These are phyloP conservation scores for Globisporangium heterothallicum DNA, from an alignment of 352 stramenopile species.

Conservation along the genomic window DNA sequence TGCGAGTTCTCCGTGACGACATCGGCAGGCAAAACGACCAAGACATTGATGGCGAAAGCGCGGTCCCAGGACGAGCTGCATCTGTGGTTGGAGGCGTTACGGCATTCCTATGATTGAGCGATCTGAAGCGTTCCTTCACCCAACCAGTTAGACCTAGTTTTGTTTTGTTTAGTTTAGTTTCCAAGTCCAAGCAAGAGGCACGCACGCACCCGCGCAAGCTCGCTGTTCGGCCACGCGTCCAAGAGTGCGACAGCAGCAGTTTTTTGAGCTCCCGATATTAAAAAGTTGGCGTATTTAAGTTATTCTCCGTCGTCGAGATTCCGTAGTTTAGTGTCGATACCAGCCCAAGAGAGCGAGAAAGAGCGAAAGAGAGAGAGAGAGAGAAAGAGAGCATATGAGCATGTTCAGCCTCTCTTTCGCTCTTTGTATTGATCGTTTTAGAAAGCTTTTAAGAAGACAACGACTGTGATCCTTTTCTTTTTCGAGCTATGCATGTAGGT, in stretches of 20 bases:
- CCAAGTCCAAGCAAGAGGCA: neutral
- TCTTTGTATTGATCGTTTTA: too few species aligned
- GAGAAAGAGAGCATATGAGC: too few species aligned
- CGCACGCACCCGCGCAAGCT: neutral
- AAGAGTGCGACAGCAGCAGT: neutral
- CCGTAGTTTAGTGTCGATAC: slow-evolving; percentile 8
- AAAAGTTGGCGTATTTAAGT: slow-evolving; percentile 12
- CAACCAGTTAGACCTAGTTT: slow-evolving; percentile 14
- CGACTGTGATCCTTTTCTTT: too few species aligned
- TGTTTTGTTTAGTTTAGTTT: neutral
- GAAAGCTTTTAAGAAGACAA: too few species aligned
- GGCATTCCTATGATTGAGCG: slow-evolving; percentile 42
- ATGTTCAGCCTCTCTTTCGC: too few species aligned
- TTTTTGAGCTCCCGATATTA: neutral
- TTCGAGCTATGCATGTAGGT: too few species aligned
- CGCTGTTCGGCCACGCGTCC: neutral
- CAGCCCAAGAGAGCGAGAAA: neutral
- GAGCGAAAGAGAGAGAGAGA: too few species aligned
- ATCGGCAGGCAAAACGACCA: slow-evolving; percentile 59
- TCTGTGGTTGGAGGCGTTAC: slow-evolving; percentile 64
- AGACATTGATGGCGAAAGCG: slow-evolving; percentile 64
- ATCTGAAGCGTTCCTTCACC: neutral
- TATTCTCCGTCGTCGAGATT: slow-evolving; percentile 9
- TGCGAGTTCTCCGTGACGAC: slow-evolving; percentile 67
- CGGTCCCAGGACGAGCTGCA: slow-evolving; percentile 71